These are phyloP conservation scores for Mrakia blollopis DNA, from an alignment of 768 basidiomycete species.

Conservation along the genomic window DNA sequence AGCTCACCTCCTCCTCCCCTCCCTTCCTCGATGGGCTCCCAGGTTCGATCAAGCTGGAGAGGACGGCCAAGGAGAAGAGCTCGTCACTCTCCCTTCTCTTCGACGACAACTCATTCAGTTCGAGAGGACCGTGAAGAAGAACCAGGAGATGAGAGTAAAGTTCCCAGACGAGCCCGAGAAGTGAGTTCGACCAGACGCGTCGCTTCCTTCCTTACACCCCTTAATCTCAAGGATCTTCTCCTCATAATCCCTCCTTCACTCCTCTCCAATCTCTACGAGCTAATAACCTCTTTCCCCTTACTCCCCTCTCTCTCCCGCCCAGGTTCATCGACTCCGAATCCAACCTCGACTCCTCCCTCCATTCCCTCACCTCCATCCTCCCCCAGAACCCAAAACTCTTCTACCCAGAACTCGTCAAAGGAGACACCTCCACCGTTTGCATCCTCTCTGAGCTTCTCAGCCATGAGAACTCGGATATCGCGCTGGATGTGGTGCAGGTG, in stretches of 20 bases:
- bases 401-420: constrained; percentile 79
- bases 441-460: constrained; percentile 77
- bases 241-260: no score
- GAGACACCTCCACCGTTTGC: constrained; percentile 57
- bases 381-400: constrained; percentile 68
- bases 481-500: constrained; percentile 88
- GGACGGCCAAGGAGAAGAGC: constrained; percentile 64
- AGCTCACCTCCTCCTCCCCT: not conserved
- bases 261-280: no score
- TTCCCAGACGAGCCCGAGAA: constrained; percentile 86
- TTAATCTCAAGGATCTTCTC: no score
- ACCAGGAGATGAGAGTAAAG: constrained; percentile 94
- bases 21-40: not conserved
- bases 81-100: constrained; percentile 63
- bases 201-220: not conserved
- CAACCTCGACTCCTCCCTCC: constrained; percentile 81
- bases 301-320: not conserved
- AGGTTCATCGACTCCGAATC: constrained; percentile 99
- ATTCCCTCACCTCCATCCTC: constrained; percentile 60
- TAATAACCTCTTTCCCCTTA: no score
- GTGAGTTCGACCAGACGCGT: constrained; percentile 48
- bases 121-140: constrained; percentile 86
- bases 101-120: constrained; percentile 70
- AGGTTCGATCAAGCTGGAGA: constrained; percentile 65
- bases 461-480: constrained; percentile 95